These are phyloP conservation scores for Lactarius psammicola DNA, from an alignment of 768 basidiomycete species.

Conservation along the genomic window DNA sequence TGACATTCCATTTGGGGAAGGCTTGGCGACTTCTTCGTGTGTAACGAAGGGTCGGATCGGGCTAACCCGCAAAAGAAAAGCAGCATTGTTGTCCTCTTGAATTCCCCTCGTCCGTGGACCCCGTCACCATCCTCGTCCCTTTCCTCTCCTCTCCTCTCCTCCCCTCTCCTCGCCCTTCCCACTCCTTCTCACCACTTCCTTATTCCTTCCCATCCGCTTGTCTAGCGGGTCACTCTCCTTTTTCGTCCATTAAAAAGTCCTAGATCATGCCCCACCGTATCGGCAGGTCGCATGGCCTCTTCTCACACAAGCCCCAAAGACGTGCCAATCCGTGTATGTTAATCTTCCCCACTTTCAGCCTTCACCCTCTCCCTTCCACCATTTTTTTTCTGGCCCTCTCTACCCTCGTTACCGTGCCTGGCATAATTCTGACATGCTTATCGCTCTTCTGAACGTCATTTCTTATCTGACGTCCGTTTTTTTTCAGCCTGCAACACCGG, in stretches of 20 bases:
- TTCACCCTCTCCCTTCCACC: not conserved
- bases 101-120: not conserved
- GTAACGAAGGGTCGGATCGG: not conserved
- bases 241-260: constrained; percentile 4
- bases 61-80: not conserved
- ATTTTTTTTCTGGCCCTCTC: too few species aligned
- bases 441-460: not conserved
- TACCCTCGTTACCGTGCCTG: not conserved
- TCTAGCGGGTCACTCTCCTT: constrained; percentile 29
- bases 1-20: not conserved
- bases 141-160: not conserved
- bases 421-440: not conserved
- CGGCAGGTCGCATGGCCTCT: constrained; percentile 2
- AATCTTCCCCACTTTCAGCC: not conserved
- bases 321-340: constrained; percentile 15
- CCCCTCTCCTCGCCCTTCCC: not conserved
- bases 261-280: constrained; percentile 13
- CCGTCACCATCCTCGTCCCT: not conserved
- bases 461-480: not conserved
- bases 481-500: constrained; percentile 51
- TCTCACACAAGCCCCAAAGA: constrained; percentile 8
- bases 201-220: constrained; percentile 22
- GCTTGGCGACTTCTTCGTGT: not conserved
- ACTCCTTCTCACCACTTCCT: not conserved
- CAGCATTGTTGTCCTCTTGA: not conserved